These are phyloP conservation scores for Fraxinus sp. DNA, from an alignment of 305 asterid species.

Conservation along the genomic window DNA sequence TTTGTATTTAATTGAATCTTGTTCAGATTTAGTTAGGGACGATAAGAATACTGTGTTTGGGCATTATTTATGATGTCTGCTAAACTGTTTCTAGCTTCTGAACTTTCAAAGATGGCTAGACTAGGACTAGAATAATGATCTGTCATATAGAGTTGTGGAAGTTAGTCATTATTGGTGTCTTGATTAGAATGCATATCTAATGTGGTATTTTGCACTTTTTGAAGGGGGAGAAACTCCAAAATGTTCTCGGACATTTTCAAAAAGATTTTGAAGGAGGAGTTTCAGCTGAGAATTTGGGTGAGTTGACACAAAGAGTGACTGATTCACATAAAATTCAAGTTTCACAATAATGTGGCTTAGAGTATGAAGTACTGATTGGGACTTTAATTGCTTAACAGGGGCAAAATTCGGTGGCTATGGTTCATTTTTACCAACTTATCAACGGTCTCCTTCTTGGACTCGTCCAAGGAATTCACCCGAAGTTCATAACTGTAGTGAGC, in stretches of 20 bases:
- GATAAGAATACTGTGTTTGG: conserved; percentile 6
- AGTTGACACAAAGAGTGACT: conserved; percentile 30
- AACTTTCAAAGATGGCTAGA: conserved; percentile 13
- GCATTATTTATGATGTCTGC: not conserved
- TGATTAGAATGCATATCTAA: conserved; percentile 21
- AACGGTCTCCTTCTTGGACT: conserved; percentile 75
- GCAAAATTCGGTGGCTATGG: conserved; percentile 96
- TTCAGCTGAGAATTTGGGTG: conserved; percentile 97
- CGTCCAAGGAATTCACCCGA: conserved; percentile 58
- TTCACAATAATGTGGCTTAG: conserved; percentile 9
- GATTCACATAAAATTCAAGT: conserved; percentile 2
- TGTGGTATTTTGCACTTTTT: conserved; percentile 29
- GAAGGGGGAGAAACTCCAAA: conserved; percentile 91
- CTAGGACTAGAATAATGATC: not conserved
- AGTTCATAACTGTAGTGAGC: conserved; percentile 36
- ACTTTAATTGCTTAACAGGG: conserved; percentile 53
- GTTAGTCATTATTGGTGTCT: conserved; percentile 16
- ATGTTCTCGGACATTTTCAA: conserved; percentile 90
- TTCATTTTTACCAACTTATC: conserved; percentile 88
- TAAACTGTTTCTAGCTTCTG: conserved; percentile 10
- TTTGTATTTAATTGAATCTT: conserved; percentile 7
- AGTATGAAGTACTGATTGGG: conserved; percentile 31
- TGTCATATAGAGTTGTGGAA: not conserved
- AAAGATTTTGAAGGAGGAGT: conserved; percentile 98
- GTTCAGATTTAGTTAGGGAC: conserved; percentile 14